Base-by-base conservation (phyloP, 257 asterid species). In the Vinca minor region DNA sequence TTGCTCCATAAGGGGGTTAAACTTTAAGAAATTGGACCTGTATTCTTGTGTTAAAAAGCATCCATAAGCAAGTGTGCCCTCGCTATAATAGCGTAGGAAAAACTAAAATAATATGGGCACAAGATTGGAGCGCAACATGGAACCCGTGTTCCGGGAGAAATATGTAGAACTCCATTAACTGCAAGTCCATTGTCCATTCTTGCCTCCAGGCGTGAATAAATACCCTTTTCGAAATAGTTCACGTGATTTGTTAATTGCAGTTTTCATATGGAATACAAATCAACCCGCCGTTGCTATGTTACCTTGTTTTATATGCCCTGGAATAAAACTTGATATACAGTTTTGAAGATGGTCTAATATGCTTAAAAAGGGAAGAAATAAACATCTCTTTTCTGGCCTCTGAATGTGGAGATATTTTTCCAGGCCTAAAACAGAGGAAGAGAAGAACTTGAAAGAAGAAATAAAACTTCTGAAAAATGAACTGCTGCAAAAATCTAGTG, bases 401-500 rank as follows among this genome's bases (percentile, higher is more conserved):
- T 66, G 74, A 77, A 62, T 10, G 31, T 57, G 54, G 65, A 32
- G 9, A 4, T 55, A 46, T 32, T 70, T 41, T 77, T 81, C 62
- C 91, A 93, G 99, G 90, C 71, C 82, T 4, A 87, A 87, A 67
- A 85, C 89, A 2, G 95, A 89, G 76, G 96, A 87, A 71, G 97
- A 93, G 76, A 93, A 81, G 87, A 86, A 56, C 32, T 60, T 89
- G 83, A 89, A 82, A 73, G 92, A 83, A 77, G 95, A 89, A 69
- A 80, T 93, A 26, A 88, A 85, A 57, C 79, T 56, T 17, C 77
- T 90, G 82, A 84, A 79, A 62, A 79, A 75, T 70, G 89, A 84
- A 70, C 49, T 81, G 56, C 69, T 55, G 64, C 78, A 77, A 74
- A 73, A 75, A 50, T 63, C 94, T 0, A 81, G 72, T 29, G 86